Evolutionary conservation across 148 eudicot genomes (phyloP), one percentile per base, ranked within the genome.

Genomic region (Fagopyrum esculentum): DNA sequence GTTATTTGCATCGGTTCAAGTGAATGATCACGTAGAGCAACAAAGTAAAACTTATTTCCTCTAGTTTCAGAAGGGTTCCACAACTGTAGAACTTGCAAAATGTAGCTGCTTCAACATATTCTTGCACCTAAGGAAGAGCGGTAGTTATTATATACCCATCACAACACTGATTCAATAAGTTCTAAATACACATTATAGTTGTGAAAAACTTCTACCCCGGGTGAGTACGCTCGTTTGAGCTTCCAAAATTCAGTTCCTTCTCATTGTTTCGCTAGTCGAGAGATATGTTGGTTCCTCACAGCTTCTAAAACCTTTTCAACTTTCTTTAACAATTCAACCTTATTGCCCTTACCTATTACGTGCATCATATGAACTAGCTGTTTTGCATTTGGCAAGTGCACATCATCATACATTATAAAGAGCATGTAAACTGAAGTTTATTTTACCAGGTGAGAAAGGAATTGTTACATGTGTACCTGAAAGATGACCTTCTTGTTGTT

Each of bases 401-500:
- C 69, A 61, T 13, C 43, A 26, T 26, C 43, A 29, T 29, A 22
- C 17, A 61, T 61, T 61, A 22, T 26, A 61, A 61, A 12, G 11
- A 10, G 10, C 40, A 61, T 26, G 43, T 29, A 61, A 61, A 61
- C 69, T 22, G 30, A 22, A 61, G 3, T 30, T n/a, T 2, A 22
- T 29, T 30, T 2, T 47, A 46, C 17, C 72, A 15, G 52, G 22
- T 71, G 40, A 45, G 71, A 52, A 75, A 50, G n/a, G 56, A 44
- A 12, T 16, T 54, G 54, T 80, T 77, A 95, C 99, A 98, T 93
- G 84, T 95, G 99, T 75, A 95, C 99, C 83, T 92, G 98, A 81
- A 92, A 95, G 70, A 95, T 95, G 76, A 95, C 99, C 81, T 95
- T 95, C 82, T 95, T 95, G 89, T 98, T 95, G 73, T 92, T 92